Base-by-base conservation (phyloP, 176 grass and related monocot species). In the Musa schizocarpa region DNA sequence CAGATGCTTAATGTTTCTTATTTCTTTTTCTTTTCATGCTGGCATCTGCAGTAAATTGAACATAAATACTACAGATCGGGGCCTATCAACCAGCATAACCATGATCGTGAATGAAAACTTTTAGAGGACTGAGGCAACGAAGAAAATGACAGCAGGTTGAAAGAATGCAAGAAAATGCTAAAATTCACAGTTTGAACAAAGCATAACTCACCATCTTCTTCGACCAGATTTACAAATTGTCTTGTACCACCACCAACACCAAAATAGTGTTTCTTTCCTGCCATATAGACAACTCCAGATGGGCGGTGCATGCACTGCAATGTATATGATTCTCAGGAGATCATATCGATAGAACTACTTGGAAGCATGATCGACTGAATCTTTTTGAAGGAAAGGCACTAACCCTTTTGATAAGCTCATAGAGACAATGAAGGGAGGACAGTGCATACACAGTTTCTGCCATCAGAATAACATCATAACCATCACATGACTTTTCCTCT, bases 401-500 rank as follows among this genome's bases (percentile, higher is more conserved):
- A 63, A 92, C 95, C 88, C 91, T 91, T 74, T 94, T 99, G 74
- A 93, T 81, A 54, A 89, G 90, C 22, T 14, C 24, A 74, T 89
- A 99, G 68, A 99, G 90, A 82, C 76, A 83, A 63, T 78, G 50
- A 53, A 99, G 82, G 48, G 90, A 99, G 82, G 88, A 86, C 69
- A 92, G 52, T 14, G 82, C 86, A 74, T 99, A 94, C 3, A 99
- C 75, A 76, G 95, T 99, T 63, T 99, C 90, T 68, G 95, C 88
- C 95, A 99, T 99, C 76, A 99, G 86, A 79, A 99, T 99, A 51
- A 99, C 74, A 83, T 99, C 81, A 22, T 99, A 99, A 52, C 90
- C 88, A 71, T 72, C 76, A 82, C 13, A 63, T 2, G 2, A 73
- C 62, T 80, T 77, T 55, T 57, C 56, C 69, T 75, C 76, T 75